Evolutionary conservation across 78 protist genomes (phyloP).

Genomic region (Isochrysis galbana): DNA sequence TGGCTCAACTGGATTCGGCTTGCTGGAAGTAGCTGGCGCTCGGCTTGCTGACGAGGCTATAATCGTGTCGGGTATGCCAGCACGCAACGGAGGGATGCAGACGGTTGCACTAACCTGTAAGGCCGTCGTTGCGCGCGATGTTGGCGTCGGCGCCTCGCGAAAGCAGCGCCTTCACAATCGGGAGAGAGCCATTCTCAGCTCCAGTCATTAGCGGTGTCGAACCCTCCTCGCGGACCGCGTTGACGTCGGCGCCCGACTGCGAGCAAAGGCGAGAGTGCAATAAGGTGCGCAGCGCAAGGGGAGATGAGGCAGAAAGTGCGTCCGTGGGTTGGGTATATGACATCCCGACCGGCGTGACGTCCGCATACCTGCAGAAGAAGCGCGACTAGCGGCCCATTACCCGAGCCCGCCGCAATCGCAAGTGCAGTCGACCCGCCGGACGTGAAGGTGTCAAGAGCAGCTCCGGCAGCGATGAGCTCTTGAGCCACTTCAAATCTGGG

Average conservation of each 20-base stretch:
- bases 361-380: background rate
- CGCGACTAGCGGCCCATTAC: background rate
- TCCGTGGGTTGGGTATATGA: background rate
- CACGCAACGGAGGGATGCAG: no score
- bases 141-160: background rate
- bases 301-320: no score
- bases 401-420: background rate
- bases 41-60: no score
- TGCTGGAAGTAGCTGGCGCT: no score
- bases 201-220: background rate
- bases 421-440: background rate
- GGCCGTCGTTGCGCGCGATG: constrained; percentile 7
- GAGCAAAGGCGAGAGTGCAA: no score
- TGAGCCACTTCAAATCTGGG: background rate
- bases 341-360: background rate
- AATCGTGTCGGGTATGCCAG: no score
- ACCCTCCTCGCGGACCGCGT: background rate
- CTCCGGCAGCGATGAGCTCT: background rate
- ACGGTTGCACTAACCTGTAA: background rate
- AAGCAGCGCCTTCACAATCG: background rate
- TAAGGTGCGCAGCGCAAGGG: no score
- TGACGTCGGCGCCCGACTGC: background rate
- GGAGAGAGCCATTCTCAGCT: background rate
- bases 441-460: background rate
- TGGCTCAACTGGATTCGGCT: no score